Evolutionary conservation across 805 yeast species (phyloP).

Genomic region (Candida wancherniae): DNA sequence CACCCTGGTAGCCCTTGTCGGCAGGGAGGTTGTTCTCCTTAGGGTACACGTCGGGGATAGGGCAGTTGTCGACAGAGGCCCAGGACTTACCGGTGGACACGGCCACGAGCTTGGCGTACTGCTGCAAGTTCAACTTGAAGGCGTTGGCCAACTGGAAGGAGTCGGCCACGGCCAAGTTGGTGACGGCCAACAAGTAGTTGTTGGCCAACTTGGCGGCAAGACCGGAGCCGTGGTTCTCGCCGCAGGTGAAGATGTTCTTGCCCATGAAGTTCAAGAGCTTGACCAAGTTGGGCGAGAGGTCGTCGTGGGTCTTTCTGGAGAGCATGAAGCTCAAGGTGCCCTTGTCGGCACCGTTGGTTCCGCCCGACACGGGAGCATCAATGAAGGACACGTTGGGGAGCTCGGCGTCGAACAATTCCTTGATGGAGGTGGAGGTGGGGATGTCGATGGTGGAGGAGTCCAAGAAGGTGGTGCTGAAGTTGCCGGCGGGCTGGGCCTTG

Average conservation of each 20-base stretch:
- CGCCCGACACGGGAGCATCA: conserved; percentile 56
- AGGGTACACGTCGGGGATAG: conserved; percentile 45
- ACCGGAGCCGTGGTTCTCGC: conserved; percentile 45
- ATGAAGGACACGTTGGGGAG: conserved; percentile 40
- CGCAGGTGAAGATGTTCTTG: conserved; percentile 44
- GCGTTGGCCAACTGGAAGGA: conserved; percentile 50
- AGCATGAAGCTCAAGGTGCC: conserved; percentile 52
- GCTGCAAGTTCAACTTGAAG: conserved; percentile 42
- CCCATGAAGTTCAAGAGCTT: conserved; percentile 42
- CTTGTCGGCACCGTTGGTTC: conserved; percentile 49
- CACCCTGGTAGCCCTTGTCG: conserved; percentile 42
- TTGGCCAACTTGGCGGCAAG: conserved; percentile 52
- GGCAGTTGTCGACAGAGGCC: conserved; percentile 53
- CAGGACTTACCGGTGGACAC: conserved; percentile 51
- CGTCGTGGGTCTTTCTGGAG: conserved; percentile 29
- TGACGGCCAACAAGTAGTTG: conserved; percentile 49
- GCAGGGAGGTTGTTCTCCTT: conserved; percentile 39
- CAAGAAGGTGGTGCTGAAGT: conserved; percentile 28
- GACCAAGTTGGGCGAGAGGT: conserved; percentile 28
- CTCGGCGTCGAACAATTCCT: conserved; percentile 27
- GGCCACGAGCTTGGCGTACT: conserved; percentile 45
- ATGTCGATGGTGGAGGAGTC: conserved; percentile 53
- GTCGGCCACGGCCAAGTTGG: conserved; percentile 51
- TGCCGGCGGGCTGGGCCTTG: conserved; percentile 14
- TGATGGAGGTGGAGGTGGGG: conserved; percentile 40